A percentile compares a stretch with the other conserved stretches of the same genome.
These are phyloP conservation scores for Dothistroma septosporum DNA, from an alignment of 2,329 filamentous ascomycete genomes.

Conservation along the genomic window DNA sequence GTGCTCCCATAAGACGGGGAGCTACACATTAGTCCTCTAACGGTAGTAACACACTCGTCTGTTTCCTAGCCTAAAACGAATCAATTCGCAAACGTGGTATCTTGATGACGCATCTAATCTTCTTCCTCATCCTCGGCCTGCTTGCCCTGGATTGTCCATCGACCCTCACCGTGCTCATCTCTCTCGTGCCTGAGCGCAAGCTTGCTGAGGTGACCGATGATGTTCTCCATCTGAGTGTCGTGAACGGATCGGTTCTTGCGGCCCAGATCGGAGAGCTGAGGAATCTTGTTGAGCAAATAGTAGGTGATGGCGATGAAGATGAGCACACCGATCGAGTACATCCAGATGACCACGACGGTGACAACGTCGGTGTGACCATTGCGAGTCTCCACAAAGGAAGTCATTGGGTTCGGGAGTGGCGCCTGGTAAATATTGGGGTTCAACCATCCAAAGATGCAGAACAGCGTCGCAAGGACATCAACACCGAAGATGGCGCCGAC, in stretches of 20 bases:
- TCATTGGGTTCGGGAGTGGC: slow-evolving; percentile 41
- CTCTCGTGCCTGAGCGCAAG: slow-evolving; percentile 57
- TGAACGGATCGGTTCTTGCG: slow-evolving; percentile 58
- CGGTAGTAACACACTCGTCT: slow-evolving; percentile 23
- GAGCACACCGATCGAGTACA: slow-evolving; percentile 62
- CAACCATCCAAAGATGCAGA: slow-evolving; percentile 72
- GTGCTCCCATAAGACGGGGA: slow-evolving; percentile 9
- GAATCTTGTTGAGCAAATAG: slow-evolving; percentile 57
- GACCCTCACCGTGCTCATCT: slow-evolving; percentile 44
- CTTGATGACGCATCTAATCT: slow-evolving; percentile 37
- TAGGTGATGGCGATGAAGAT: slow-evolving; percentile 64
- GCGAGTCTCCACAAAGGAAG: slow-evolving; percentile 30
- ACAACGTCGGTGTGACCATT: slow-evolving; percentile 57
- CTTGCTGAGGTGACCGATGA: slow-evolving; percentile 62
- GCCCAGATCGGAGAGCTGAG: slow-evolving; percentile 58
- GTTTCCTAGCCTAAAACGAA: slow-evolving; percentile 18
- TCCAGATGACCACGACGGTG: slow-evolving; percentile 62
- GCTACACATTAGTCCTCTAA: slow-evolving; percentile 20
- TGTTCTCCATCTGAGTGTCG: slow-evolving; percentile 64
- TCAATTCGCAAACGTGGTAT: slow-evolving; percentile 25
- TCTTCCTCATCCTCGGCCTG: slow-evolving; percentile 47
- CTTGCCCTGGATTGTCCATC: slow-evolving; percentile 45
- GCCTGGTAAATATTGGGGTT: slow-evolving; percentile 47
- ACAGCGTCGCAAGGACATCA: slow-evolving; percentile 67
- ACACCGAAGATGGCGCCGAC: slow-evolving; percentile 67